Evolutionary conservation across 2,329 filamentous ascomycete genomes (phyloP), one percentile per base, ranked within the genome.

Genomic region (Exserohilum turcica): DNA sequence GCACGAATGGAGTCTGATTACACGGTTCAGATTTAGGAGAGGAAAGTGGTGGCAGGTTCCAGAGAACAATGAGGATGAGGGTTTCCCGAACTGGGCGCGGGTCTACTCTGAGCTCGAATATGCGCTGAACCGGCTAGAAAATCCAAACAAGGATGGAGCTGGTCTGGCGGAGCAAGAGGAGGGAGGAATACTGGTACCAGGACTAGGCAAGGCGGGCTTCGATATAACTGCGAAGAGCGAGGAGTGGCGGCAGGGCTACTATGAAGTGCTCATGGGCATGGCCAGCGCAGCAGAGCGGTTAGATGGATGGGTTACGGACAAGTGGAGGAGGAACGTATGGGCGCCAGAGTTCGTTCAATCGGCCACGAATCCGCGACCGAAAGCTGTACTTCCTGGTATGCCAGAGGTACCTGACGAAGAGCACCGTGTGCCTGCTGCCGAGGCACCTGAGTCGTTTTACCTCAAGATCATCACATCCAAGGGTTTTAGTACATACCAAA

Each of bases 231-330:
- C 76, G 6, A 96, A 92, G 78, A 88, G 86, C 58, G 91, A 95
- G 74, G 81, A 88, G 43, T 97, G 92, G 93, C 81, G 88, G 65
- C 82, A 90, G 49, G 92, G 91, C 1, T 97, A 97, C 75, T 92
- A 88, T 67, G 86, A 95, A 66, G 83, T 87, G 3, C 77, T 97
- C 40, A 90, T 97, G 85, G 82, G 88, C 9, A 85, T 85, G 54
- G 92, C 88, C 0, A 84, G 85, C 60, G 85, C 87, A 0, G 86
- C 91, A 4, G 92, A 97, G 75, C 85, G 92, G 62, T 77, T 95
- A 19, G 90, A 96, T 59, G 89, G 88, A 42, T 91, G 87, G 82
- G 80, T 95, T 13, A 80, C 82, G 37, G 91, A 96, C 73, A 85
- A 76, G 38, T 87, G 61, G 60, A 64, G 67, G 32, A 81, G 82